Evolutionary conservation across 2,329 filamentous ascomycete genomes (phyloP), one percentile per base, ranked within the genome.

Genomic region (Cordyceps cicadae): DNA sequence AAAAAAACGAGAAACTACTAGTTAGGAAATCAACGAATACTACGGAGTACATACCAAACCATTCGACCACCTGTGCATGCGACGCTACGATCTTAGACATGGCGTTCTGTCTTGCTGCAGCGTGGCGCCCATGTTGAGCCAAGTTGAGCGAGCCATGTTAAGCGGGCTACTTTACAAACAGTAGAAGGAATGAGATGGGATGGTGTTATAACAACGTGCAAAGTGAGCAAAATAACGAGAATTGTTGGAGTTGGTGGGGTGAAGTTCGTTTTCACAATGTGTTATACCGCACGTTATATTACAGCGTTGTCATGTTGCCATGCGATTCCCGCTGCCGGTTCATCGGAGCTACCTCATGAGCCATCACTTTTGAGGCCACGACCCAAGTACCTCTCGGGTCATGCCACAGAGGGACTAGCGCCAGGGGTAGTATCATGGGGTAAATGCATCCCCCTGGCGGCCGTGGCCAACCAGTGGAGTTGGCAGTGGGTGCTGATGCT

Each of bases 391-490:
- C 37, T 45, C 56, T 17, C 15, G 37, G 26, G 57, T 54, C 8
- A 26, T 59, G n/a, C 57, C 39, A 19, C 39, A 39, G 53, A 29
- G 9, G 57, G 46, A 54, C 60, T 62, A 62, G 60, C 55, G 60
- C 60, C 60, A 62, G 60, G 60, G 60, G 55, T 46, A 56, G 50
- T 50, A 61, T 52, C 48, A 56, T 61, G 54, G 60, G 60, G 60
- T 52, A 43, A 39, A 56, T 61, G 53, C 24, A 43, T 29, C 53
- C 60, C 53, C 4, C 24, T 56, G 34, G 15, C 45, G 7, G 24
- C n/a, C 21, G 17, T 37, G 29, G 52, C 53, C 45, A 59, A 59
- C 49, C 46, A 52, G 43, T 19, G 46, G 5, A 11, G 15, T 6
- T 9, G 17, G 48, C 12, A n/a, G 14, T 5, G 5, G 37, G n/a